phyloP scores from a whole-genome alignment of 352 stramenopile species.

The Pythium myriotylum region DNA sequence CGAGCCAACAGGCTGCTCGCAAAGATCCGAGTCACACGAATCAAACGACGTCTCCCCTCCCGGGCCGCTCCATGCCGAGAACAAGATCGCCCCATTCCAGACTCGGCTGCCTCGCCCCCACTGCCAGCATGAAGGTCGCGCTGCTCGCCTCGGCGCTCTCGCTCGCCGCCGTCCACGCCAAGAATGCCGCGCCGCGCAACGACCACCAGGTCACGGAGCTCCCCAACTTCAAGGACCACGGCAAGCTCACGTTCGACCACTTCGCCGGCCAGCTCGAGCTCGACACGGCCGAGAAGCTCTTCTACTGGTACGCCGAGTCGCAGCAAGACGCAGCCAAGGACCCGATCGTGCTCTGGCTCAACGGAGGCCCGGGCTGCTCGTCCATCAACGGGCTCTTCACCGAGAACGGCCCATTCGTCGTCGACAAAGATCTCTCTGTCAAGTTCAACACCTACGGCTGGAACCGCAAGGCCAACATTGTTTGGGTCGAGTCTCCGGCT shows the following conservation, averaged over 20 bases:
- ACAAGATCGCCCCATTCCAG: background rate
- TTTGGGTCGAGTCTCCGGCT: slow-evolving; percentile 90
- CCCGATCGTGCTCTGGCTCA: slow-evolving; percentile 91
- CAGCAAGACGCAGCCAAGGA: slow-evolving; percentile 48
- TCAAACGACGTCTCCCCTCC: background rate
- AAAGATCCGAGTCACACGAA: slow-evolving; percentile 3
- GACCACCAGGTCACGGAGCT: slow-evolving; percentile 49
- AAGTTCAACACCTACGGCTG: slow-evolving; percentile 81
- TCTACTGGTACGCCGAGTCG: slow-evolving; percentile 78
- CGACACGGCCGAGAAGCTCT: slow-evolving; percentile 53
- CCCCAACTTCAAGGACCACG: slow-evolving; percentile 44
- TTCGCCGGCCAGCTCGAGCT: slow-evolving; percentile 57
- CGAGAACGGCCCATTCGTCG: slow-evolving; percentile 73
- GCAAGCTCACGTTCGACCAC: slow-evolving; percentile 56
- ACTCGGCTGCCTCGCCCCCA: background rate
- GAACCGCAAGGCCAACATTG: slow-evolving; percentile 87
- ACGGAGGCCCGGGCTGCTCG: slow-evolving; percentile 89
- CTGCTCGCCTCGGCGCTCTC: slow-evolving; percentile 6
- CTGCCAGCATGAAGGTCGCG: slow-evolving; percentile 8
- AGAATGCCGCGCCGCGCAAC: slow-evolving; percentile 16
- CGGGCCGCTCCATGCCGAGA: background rate
- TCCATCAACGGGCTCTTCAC: slow-evolving; percentile 85
- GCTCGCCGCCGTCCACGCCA: background rate
- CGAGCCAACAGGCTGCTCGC: background rate
- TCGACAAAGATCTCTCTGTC: slow-evolving; percentile 49